Evolutionary conservation across 257 asterid species (phyloP).

Genomic region (Capsicum chinense): DNA sequence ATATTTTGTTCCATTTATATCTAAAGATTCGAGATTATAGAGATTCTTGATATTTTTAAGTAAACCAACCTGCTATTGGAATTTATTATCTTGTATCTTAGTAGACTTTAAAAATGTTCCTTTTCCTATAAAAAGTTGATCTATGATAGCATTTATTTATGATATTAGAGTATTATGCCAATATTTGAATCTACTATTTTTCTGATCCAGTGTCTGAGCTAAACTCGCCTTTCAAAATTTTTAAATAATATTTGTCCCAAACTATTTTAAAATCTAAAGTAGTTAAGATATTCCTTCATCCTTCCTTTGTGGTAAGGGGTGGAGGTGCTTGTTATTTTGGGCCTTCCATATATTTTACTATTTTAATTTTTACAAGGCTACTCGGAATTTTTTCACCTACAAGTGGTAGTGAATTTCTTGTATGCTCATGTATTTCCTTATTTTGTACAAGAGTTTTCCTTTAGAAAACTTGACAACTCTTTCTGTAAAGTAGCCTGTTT

Average conservation of each 20-base stretch:
- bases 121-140: neutral
- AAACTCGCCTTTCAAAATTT: neutral
- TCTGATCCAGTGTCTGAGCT: neutral
- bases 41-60: constrained; percentile 90
- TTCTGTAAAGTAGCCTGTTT: neutral
- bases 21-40: constrained; percentile 77
- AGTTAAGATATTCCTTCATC: neutral
- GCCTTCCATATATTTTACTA: neutral
- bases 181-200: neutral
- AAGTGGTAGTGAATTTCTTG: neutral
- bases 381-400: neutral
- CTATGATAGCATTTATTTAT: constrained; percentile 10
- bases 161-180: neutral
- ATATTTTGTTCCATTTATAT: constrained; percentile 32
- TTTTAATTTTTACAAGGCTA: neutral
- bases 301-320: neutral
- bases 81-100: constrained; percentile 86
- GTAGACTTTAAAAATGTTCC: neutral
- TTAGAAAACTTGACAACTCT: neutral
- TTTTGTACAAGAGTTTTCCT: neutral
- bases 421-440: neutral
- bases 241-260: neutral
- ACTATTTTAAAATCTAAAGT: constrained; percentile 8
- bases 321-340: constrained; percentile 6
- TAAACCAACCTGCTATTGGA: constrained; percentile 89